phyloP scores from a whole-genome alignment of 2,329 filamentous ascomycete genomes.

The Macrophomina pseudophaseolina region DNA sequence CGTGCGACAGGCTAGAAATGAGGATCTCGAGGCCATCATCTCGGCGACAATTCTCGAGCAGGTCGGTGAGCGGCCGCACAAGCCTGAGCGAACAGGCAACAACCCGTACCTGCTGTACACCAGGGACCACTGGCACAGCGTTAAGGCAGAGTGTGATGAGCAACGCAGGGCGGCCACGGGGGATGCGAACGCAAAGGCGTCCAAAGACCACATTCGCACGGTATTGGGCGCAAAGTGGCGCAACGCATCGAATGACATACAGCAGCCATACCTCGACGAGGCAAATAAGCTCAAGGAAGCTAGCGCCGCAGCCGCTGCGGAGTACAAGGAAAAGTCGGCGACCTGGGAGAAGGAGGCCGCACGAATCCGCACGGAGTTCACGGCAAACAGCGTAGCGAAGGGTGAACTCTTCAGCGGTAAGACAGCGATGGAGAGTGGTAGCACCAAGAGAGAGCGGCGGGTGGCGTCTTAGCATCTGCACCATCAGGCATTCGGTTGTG shows the following conservation, averaged over 20 bases:
- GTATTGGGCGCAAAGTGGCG: slow-evolving; percentile 93
- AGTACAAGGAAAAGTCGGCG: slow-evolving; percentile 65
- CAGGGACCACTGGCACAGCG: slow-evolving; percentile 70
- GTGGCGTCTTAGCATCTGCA: slow-evolving; percentile 29
- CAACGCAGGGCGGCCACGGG: slow-evolving; percentile 68
- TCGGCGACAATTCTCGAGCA: slow-evolving; percentile 60
- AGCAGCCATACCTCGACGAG: slow-evolving; percentile 77
- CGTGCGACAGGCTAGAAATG: slow-evolving; percentile 37
- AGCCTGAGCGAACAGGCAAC: slow-evolving; percentile 73
- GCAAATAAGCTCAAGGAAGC: slow-evolving; percentile 72
- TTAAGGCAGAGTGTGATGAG: slow-evolving; percentile 69
- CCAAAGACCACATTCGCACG: slow-evolving; percentile 75
- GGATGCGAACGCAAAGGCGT: slow-evolving; percentile 70
- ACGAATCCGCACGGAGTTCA: slow-evolving; percentile 51
- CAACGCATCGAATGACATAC: slow-evolving; percentile 70
- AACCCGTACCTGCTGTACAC: slow-evolving; percentile 93
- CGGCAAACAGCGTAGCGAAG: slow-evolving; percentile 26
- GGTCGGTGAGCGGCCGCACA: slow-evolving; percentile 76
- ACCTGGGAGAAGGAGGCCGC: slow-evolving; percentile 75
- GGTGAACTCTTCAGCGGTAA: slow-evolving; percentile 39
- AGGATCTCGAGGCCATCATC: slow-evolving; percentile 63
- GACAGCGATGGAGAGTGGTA: slow-evolving; percentile 45
- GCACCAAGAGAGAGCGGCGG: slow-evolving; percentile 41
- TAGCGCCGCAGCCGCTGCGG: slow-evolving; percentile 63
- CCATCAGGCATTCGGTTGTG: background rate